phyloP scores from a whole-genome alignment of 225 moss, liverwort and hornwort species.

The Bryum argenteum region DNA sequence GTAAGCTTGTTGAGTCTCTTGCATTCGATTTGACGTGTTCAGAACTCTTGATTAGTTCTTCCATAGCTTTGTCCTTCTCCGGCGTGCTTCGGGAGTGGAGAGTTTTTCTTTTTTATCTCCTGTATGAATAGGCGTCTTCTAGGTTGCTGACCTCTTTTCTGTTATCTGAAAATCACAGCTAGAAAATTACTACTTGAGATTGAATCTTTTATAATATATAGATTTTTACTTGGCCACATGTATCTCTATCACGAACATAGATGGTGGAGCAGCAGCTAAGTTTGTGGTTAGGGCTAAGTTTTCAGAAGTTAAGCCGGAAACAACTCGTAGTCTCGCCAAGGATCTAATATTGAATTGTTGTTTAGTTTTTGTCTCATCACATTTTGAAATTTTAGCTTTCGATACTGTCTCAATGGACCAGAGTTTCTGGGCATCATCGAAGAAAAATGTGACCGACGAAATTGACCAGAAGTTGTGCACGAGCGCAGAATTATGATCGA shows the following conservation, averaged over 20 bases:
- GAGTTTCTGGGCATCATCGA: not conserved
- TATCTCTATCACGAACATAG: not conserved
- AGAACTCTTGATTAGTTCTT: not conserved
- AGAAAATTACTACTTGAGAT: not conserved
- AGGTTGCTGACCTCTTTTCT: not conserved
- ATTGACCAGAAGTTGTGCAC: constrained; percentile 7
- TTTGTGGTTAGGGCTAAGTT: not conserved
- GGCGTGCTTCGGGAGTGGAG: not conserved
- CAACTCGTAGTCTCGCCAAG: constrained; percentile 3
- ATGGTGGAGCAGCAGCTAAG: not conserved
- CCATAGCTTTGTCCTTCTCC: not conserved
- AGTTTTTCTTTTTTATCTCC: not conserved
- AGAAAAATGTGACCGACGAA: not conserved
- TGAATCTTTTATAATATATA: not conserved
- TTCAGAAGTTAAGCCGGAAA: not conserved
- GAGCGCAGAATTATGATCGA: not conserved
- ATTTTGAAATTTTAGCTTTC: not conserved
- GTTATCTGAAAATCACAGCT: not conserved
- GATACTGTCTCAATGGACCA: not conserved
- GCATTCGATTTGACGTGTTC: not conserved
- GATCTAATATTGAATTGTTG: not conserved
- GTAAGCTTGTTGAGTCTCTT: constrained; percentile 43
- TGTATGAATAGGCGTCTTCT: not conserved
- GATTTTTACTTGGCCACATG: not conserved
- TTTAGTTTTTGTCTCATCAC: not conserved